phyloP scores from a whole-genome alignment of 495 filamentous ascomycete species.

The Filosporella fistucella region DNA sequence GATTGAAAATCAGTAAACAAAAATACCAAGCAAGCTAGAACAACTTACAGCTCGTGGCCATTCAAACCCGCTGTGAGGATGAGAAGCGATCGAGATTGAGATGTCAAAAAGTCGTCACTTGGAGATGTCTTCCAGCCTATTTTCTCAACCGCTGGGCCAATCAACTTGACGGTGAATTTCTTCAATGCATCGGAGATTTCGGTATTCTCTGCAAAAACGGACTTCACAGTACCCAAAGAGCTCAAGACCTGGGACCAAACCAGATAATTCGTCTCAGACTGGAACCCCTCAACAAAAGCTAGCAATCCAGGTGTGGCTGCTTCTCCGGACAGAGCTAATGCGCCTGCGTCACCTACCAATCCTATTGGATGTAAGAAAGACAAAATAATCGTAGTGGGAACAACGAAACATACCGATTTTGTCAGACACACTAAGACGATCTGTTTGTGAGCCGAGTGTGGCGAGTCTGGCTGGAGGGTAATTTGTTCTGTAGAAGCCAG shows the following conservation, averaged over 20 bases:
- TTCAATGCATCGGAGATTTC: slow-evolving; percentile 57
- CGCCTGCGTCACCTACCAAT: slow-evolving; percentile 78
- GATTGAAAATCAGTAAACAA: slow-evolving; percentile 24
- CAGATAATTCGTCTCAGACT: slow-evolving; percentile 74
- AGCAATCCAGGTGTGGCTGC: slow-evolving; percentile 75
- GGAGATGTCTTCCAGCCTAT: slow-evolving; percentile 79
- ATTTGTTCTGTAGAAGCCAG: slow-evolving; percentile 90
- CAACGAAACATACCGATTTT: slow-evolving; percentile 65
- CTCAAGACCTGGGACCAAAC: slow-evolving; percentile 84
- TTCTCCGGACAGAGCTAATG: slow-evolving; percentile 82
- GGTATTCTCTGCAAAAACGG: slow-evolving; percentile 45
- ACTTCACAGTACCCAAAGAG: slow-evolving; percentile 52
- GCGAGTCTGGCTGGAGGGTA: slow-evolving; percentile 75
- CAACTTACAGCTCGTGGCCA: slow-evolving; percentile 64
- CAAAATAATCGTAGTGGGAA: neutral
- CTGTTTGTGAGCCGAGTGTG: slow-evolving; percentile 69
- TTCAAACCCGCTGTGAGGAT: slow-evolving; percentile 68
- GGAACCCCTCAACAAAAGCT: slow-evolving; percentile 74
- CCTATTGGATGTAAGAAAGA: slow-evolving; percentile 6
- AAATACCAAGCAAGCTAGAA: neutral
- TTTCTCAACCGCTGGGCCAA: slow-evolving; percentile 64
- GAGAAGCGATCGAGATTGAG: slow-evolving; percentile 75
- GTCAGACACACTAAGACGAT: slow-evolving; percentile 74
- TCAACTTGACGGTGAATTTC: slow-evolving; percentile 67
- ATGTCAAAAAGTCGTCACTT: slow-evolving; percentile 75